Conservation (phyloP, 1,139 yeast genomes). For the Candida sp. region DNA sequence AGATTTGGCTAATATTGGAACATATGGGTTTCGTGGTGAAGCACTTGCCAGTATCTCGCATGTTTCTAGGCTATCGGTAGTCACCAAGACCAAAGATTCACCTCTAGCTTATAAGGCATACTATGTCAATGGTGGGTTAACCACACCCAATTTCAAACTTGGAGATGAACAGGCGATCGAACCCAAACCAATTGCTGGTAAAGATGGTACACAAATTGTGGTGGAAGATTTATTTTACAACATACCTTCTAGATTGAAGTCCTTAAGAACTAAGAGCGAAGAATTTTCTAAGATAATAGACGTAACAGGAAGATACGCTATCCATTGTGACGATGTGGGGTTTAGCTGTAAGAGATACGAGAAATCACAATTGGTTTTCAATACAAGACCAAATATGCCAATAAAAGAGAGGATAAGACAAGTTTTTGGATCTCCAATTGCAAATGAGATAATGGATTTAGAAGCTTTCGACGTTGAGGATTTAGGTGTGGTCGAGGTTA, state of each 20-base stretch:
- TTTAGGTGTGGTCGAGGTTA: constrained; percentile 45
- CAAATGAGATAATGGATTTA: constrained; percentile 59
- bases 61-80: constrained; percentile 66
- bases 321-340: constrained; percentile 68
- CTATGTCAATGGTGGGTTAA: constrained; percentile 62
- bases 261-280: constrained; percentile 65
- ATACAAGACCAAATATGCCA: constrained; percentile 45
- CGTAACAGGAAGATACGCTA: constrained; percentile 79
- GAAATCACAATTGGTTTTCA: constrained; percentile 55
- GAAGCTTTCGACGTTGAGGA: constrained; percentile 16
- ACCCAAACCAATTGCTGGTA: constrained; percentile 83
- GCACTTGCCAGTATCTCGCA: constrained; percentile 62
- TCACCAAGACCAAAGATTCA: constrained; percentile 60
- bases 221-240: constrained; percentile 93
- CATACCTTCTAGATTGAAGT: constrained; percentile 71
- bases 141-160: constrained; percentile 31
- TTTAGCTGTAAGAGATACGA: constrained; percentile 80
- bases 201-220: constrained; percentile 76
- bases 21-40: constrained; percentile 64
- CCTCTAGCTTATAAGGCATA: constrained; percentile 68
- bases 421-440: constrained; percentile 70
- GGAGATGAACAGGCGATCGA: constrained; percentile 20
- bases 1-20: constrained; percentile 44
- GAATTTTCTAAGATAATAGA: constrained; percentile 79
- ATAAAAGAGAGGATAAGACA: constrained; percentile 67